Evolutionary conservation across 805 yeast species (phyloP).

Genomic region (Metschnikowia amazonensis): DNA sequence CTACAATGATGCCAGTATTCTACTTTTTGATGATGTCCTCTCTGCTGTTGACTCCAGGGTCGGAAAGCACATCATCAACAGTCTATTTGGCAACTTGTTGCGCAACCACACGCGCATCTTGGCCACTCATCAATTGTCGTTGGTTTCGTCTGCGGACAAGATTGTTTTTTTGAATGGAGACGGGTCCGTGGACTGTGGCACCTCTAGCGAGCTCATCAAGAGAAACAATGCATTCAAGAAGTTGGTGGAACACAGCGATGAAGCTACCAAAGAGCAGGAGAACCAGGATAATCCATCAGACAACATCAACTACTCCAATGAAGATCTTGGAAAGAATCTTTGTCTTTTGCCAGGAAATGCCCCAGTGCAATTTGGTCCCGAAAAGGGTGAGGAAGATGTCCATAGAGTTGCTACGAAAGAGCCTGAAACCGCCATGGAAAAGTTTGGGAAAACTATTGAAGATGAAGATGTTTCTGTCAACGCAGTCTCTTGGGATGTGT

Average conservation of each 20-base stretch:
- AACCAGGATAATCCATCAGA: conserved; percentile 24
- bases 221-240: conserved; percentile 46
- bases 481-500: conserved; percentile 38
- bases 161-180: conserved; percentile 39
- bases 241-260: conserved; percentile 45
- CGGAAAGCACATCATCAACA: conserved; percentile 37
- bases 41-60: conserved; percentile 44
- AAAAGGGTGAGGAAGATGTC: background rate
- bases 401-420: conserved; percentile 6
- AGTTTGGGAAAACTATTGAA: conserved; percentile 27
- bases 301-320: conserved; percentile 7
- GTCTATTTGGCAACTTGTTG: conserved; percentile 34
- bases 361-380: background rate
- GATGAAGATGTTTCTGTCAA: conserved; percentile 39
- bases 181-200: conserved; percentile 40
- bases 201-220: conserved; percentile 26
- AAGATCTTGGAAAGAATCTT: conserved; percentile 5
- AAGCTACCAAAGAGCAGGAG: conserved; percentile 23
- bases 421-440: background rate
- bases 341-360: conserved; percentile 10
- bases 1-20: conserved; percentile 30
- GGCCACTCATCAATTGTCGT: conserved; percentile 43
- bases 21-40: conserved; percentile 43
- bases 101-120: conserved; percentile 33
- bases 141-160: conserved; percentile 37